phyloP scores from a whole-genome alignment of 306 rosid species.

The Trifolium dubium region DNA sequence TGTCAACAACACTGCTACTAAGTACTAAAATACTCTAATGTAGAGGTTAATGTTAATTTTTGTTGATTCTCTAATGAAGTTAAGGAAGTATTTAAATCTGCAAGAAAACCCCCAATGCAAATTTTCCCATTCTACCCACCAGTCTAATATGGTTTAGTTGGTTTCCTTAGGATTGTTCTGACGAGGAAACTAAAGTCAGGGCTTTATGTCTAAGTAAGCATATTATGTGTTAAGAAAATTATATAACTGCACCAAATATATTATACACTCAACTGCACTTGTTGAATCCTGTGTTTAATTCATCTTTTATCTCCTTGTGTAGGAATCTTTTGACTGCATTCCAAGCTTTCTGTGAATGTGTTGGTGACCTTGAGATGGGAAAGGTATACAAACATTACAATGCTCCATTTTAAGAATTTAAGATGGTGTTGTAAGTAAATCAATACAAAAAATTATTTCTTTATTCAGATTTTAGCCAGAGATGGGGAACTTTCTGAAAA shows the following conservation, averaged over 20 bases:
- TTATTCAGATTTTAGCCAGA: slow-evolving; percentile 84
- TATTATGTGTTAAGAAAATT: slow-evolving; percentile 19
- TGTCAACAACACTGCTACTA: neutral
- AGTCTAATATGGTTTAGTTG: slow-evolving; percentile 31
- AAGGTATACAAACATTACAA: slow-evolving; percentile 62
- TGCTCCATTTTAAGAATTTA: slow-evolving; percentile 36
- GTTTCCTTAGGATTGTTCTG: slow-evolving; percentile 19
- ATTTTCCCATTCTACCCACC: slow-evolving; percentile 4
- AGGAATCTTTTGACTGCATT: slow-evolving; percentile 95
- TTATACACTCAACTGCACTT: neutral
- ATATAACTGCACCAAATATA: slow-evolving; percentile 8
- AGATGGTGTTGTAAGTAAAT: slow-evolving; percentile 32
- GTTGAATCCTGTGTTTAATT: slow-evolving; percentile 21
- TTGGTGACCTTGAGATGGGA: slow-evolving; percentile 99
- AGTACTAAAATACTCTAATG: slow-evolving; percentile 1
- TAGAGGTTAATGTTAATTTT: slow-evolving; percentile 8
- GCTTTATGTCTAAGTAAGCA: slow-evolving; percentile 1
- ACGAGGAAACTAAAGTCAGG: slow-evolving; percentile 12
- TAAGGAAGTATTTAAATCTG: slow-evolving; percentile 24
- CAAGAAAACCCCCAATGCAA: neutral
- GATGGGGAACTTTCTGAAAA: slow-evolving; percentile 88
- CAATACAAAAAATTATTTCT: slow-evolving; percentile 37
- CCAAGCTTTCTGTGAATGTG: slow-evolving; percentile 97
- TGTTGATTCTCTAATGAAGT: neutral
- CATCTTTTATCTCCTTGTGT: slow-evolving; percentile 40